Evolutionary conservation across 1,139 yeast species (phyloP).

Genomic region (Candida mesenterica): DNA sequence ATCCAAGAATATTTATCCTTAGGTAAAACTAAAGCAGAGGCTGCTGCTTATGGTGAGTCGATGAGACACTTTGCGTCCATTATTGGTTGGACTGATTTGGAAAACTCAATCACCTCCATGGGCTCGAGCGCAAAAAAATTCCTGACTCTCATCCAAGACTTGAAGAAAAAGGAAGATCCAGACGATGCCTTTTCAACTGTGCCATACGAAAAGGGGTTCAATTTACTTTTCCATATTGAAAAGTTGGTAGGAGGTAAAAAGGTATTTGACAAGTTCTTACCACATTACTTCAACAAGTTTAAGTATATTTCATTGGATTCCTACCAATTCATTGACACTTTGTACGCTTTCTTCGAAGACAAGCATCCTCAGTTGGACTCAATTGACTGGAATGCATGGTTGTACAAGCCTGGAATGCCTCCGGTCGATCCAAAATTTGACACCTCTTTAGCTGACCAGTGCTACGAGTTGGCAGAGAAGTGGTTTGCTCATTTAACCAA

Average conservation of each 20-base stretch:
- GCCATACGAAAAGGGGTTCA: constrained; percentile 90
- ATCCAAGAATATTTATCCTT: constrained; percentile 14
- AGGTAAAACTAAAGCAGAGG: constrained; percentile 13
- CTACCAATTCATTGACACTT: constrained; percentile 72
- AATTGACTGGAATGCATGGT: constrained; percentile 86
- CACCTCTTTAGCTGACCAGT: constrained; percentile 72
- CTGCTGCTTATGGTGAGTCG: constrained; percentile 59
- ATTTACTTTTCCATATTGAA: constrained; percentile 73
- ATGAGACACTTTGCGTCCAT: constrained; percentile 79
- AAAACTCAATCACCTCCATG: constrained; percentile 62
- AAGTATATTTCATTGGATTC: constrained; percentile 74
- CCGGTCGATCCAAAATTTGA: constrained; percentile 75
- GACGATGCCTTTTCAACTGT: constrained; percentile 87
- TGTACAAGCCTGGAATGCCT: constrained; percentile 81
- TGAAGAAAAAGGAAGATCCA: constrained; percentile 69
- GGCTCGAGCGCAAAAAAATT: constrained; percentile 51
- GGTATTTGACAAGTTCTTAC: constrained; percentile 75
- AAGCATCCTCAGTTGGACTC: constrained; percentile 52
- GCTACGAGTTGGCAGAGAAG: constrained; percentile 59
- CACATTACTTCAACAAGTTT: constrained; percentile 69
- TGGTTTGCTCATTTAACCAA: constrained; percentile 52
- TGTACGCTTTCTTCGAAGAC: constrained; percentile 60
- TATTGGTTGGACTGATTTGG: constrained; percentile 85
- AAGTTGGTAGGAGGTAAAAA: constrained; percentile 54
- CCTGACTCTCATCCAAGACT: constrained; percentile 67